phyloP scores from a whole-genome alignment of 306 rosid species.

The Gillenia trifoliata region DNA sequence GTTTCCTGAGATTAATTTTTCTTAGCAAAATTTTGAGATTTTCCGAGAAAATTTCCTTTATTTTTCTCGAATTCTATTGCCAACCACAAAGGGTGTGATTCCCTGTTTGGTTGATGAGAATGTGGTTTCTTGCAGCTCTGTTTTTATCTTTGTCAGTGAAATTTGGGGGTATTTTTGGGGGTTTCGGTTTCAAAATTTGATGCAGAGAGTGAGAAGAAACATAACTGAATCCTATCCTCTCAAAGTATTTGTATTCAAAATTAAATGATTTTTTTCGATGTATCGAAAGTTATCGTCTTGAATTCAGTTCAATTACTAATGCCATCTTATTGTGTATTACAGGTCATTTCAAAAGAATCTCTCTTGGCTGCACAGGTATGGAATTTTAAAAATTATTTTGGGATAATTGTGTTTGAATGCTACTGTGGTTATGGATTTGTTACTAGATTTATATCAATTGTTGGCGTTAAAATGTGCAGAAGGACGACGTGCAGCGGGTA shows the following conservation, averaged over 20 bases:
- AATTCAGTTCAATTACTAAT: neutral
- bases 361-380: neutral
- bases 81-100: neutral
- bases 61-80: neutral
- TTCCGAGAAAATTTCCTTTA: neutral
- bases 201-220: neutral
- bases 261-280: neutral
- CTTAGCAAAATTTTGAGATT: neutral
- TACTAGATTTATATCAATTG: neutral
- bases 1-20: neutral
- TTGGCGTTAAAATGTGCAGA: slow-evolving; percentile 9
- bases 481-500: slow-evolving; percentile 26
- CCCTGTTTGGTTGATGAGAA: neutral
- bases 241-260: neutral
- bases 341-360: neutral
- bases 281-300: neutral
- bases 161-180: neutral
- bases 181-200: neutral
- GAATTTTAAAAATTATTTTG: slow-evolving; percentile 21
- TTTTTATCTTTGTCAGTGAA: neutral
- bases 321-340: neutral
- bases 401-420: neutral
- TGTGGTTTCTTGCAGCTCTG: neutral
- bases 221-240: neutral
- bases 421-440: neutral